Evolutionary conservation across 208 protist genomes (phyloP).

Genomic region (Crithidia mellificae): DNA sequence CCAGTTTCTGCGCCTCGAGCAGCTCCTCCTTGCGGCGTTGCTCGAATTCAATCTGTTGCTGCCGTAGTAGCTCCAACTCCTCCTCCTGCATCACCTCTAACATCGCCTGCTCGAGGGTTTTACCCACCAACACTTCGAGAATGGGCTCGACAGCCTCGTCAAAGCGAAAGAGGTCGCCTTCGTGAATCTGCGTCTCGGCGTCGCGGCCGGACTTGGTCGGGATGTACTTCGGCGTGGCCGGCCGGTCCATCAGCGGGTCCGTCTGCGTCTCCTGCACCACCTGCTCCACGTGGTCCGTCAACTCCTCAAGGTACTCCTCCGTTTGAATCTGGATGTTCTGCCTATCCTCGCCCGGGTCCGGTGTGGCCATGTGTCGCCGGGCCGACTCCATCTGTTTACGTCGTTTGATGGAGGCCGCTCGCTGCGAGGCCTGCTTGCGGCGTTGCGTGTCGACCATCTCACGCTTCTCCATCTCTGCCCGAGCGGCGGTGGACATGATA

Average conservation of each 20-base stretch:
- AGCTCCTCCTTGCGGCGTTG: constrained; percentile 95
- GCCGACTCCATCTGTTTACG: constrained; percentile 64
- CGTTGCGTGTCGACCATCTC: constrained; percentile 65
- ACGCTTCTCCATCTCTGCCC: constrained; percentile 67
- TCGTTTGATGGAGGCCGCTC: constrained; percentile 60
- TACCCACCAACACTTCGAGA: constrained; percentile 96
- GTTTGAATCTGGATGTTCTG: constrained; percentile 96
- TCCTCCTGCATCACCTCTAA: constrained; percentile 98
- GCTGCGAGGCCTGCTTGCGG: constrained; percentile 66
- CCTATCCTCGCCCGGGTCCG: constrained; percentile 88
- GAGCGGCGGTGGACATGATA: constrained; percentile 77
- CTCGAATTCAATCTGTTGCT: constrained; percentile 95
- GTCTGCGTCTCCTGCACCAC: constrained; percentile 93
- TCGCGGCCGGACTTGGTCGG: constrained; percentile 94
- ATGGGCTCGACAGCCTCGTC: constrained; percentile 97
- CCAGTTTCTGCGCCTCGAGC: constrained; percentile 94
- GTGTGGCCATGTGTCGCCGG: constrained; percentile 66
- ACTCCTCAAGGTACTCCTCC: constrained; percentile 96
- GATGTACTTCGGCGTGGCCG: constrained; percentile 93
- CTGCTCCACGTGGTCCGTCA: constrained; percentile 87
- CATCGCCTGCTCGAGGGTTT: constrained; percentile 97
- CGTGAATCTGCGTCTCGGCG: constrained; percentile 95
- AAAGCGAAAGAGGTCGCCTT: constrained; percentile 98
- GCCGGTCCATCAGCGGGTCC: constrained; percentile 95
- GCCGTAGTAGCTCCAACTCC: constrained; percentile 92